These are phyloP conservation scores for Phaeosphaeria sp. DNA, from an alignment of 2,329 filamentous ascomycete genomes.

Conservation along the genomic window DNA sequence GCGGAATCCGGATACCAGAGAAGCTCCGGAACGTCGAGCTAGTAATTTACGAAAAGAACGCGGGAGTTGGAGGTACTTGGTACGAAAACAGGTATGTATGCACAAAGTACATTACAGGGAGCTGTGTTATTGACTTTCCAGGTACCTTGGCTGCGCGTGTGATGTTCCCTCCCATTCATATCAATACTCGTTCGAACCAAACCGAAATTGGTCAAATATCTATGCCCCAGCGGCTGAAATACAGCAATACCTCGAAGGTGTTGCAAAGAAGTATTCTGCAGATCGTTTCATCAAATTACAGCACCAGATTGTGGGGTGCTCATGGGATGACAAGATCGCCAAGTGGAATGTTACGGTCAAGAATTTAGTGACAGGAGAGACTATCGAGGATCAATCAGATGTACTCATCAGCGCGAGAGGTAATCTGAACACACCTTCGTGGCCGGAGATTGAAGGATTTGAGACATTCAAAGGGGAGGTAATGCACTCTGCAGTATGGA, in stretches of 20 bases:
- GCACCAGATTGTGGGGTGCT: constrained; percentile 44
- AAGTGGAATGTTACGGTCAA: constrained; percentile 48
- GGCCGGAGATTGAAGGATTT: constrained; percentile 44
- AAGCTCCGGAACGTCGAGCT: constrained; percentile 48
- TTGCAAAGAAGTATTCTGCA: constrained; percentile 45
- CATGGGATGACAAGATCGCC: constrained; percentile 40
- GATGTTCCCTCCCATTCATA: constrained; percentile 53
- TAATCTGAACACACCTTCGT: constrained; percentile 38
- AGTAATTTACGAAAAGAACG: constrained; percentile 54
- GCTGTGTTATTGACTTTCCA: constrained; percentile 8
- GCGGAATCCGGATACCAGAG: constrained; percentile 54
- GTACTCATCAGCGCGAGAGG: constrained; percentile 44
- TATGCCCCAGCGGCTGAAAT: constrained; percentile 51
- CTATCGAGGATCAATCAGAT: constrained; percentile 33
- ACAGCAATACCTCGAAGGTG: constrained; percentile 45
- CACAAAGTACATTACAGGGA: background rate
- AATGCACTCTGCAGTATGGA: constrained; percentile 47
- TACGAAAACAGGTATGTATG: constrained; percentile 42
- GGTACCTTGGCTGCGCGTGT: constrained; percentile 54
- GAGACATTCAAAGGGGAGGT: constrained; percentile 41
- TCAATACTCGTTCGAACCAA: constrained; percentile 54
- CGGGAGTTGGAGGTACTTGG: constrained; percentile 49
- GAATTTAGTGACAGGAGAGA: constrained; percentile 37
- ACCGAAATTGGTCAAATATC: constrained; percentile 50
- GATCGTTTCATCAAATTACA: constrained; percentile 47